phyloP scores from a whole-genome alignment of 805 yeast species.

The Yarrowia bubula region DNA sequence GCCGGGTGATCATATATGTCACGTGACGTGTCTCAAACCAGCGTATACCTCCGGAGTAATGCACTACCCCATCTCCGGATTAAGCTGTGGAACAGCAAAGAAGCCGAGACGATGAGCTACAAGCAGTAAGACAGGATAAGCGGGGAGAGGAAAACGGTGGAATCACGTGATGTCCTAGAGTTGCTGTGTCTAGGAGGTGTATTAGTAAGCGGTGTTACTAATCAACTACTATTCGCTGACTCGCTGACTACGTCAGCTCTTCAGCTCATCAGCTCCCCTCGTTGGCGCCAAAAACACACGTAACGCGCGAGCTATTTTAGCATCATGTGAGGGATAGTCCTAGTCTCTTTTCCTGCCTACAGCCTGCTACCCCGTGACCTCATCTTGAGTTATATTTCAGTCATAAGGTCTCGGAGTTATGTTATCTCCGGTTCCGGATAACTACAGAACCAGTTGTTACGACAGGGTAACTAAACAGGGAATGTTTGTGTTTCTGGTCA shows the following conservation, averaged over 20 bases:
- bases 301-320: neutral
- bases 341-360: neutral
- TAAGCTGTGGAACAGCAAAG: conserved; percentile 13
- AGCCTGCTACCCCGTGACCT: neutral
- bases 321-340: neutral
- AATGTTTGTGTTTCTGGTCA: too few species aligned
- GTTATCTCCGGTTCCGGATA: too few species aligned
- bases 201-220: too few species aligned
- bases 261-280: neutral
- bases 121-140: too few species aligned
- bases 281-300: neutral
- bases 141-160: too few species aligned
- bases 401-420: neutral
- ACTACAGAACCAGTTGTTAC: too few species aligned
- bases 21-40: neutral
- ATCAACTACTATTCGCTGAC: neutral
- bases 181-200: too few species aligned
- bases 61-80: neutral
- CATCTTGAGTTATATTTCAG: neutral
- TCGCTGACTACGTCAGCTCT: neutral
- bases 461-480: too few species aligned
- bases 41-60: too few species aligned
- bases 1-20: neutral
- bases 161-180: too few species aligned
- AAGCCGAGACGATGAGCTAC: neutral